These are phyloP conservation scores for Canariomyces notabilis DNA, from an alignment of 2,329 filamentous ascomycete genomes.

Conservation along the genomic window DNA sequence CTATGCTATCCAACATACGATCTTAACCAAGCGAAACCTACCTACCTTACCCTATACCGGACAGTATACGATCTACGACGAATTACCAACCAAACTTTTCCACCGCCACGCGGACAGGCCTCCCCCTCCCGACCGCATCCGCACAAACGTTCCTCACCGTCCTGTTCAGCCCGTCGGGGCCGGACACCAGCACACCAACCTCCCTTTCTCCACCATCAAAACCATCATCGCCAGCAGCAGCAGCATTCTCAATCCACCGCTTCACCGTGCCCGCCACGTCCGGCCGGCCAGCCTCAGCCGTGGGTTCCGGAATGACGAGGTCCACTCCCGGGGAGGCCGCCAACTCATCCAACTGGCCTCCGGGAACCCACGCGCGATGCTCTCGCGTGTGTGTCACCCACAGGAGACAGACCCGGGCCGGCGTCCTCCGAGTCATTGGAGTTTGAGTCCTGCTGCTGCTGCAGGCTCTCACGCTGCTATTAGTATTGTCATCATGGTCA, in stretches of 20 bases:
- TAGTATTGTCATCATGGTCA: neutral
- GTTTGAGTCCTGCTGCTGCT: conserved; percentile 30
- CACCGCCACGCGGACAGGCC: conserved; percentile 48
- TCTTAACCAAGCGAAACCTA: neutral
- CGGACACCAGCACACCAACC: conserved; percentile 53
- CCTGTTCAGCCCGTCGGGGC: conserved; percentile 58
- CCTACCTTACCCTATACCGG: no score
- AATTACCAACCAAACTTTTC: conserved; percentile 66
- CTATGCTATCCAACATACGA: neutral
- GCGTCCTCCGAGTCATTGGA: no score
- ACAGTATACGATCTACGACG: no score
- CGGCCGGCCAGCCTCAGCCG: conserved; percentile 47
- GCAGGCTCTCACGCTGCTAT: no score
- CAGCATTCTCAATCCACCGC: conserved; percentile 30
- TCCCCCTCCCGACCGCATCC: conserved; percentile 41
- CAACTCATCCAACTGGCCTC: conserved; percentile 45
- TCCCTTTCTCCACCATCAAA: conserved; percentile 28
- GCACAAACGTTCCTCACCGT: conserved; percentile 56
- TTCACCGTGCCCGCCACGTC: conserved; percentile 43
- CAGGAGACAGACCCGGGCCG: conserved; percentile 50
- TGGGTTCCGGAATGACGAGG: conserved; percentile 51
- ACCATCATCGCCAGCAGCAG: no score
- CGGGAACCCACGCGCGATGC: conserved; percentile 51
- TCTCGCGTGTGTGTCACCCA: conserved; percentile 53
- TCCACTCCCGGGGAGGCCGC: conserved; percentile 50